A percentile compares a stretch with the other conserved stretches of the same genome.
Evolutionary conservation across 805 yeast genomes (phyloP).

Genomic region (Cyberlindnera bimundalis): DNA sequence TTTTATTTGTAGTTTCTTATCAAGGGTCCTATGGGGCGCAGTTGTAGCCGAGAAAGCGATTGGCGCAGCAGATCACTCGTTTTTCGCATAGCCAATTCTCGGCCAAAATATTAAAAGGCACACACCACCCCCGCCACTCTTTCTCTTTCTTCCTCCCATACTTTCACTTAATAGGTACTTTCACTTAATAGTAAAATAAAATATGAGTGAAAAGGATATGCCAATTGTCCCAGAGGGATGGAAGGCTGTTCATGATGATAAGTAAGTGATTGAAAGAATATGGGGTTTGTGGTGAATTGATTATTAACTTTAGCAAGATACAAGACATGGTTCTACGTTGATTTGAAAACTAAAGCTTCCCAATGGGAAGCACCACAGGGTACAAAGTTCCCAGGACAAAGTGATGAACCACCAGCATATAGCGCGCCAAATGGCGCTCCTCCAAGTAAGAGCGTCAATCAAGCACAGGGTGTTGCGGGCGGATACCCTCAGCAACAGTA

Average conservation of each 20-base stretch:
- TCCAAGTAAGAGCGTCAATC: constrained; percentile 5
- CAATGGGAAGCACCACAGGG: constrained; percentile 89
- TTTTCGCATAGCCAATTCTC: neutral
- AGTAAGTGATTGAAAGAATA: constrained; percentile 27
- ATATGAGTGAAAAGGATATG: constrained; percentile 21
- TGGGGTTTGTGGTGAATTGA: no score
- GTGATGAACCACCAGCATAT: constrained; percentile 42
- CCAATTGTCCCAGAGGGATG: constrained; percentile 67
- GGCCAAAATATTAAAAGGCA: no score
- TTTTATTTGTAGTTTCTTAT: no score
- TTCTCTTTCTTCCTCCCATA: no score
- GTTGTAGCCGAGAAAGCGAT: no score
- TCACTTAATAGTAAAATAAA: neutral
- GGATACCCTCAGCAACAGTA: constrained; percentile 7
- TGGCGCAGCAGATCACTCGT: neutral
- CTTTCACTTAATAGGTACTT: no score
- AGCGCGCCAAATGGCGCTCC: constrained; percentile 12
- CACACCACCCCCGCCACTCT: neutral
- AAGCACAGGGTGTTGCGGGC: no score
- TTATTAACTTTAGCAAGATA: constrained; percentile 30
- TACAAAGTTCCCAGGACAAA: constrained; percentile 38
- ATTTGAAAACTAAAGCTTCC: constrained; percentile 64
- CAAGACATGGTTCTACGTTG: constrained; percentile 77
- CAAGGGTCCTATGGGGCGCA: no score
- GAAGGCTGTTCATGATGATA: constrained; percentile 70